Evolutionary conservation across 2,329 filamentous ascomycete genomes (phyloP).

Genomic region (Ramularia collo-cygni): DNA sequence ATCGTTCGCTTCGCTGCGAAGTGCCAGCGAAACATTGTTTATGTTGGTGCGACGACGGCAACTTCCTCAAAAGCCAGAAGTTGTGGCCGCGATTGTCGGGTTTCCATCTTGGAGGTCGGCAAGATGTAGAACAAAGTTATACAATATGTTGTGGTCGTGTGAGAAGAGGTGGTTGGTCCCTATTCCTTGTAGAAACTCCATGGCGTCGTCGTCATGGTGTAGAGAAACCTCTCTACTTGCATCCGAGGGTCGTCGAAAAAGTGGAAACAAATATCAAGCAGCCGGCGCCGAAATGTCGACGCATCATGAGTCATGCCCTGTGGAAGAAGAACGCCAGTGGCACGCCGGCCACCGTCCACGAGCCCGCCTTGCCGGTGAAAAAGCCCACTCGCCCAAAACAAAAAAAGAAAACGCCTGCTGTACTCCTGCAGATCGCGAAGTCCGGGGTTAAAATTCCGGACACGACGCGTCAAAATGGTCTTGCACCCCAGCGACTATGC

Average conservation of each 20-base stretch:
- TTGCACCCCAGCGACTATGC: slow-evolving; percentile 19
- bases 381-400: slow-evolving; percentile 9
- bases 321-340: slow-evolving; percentile 19
- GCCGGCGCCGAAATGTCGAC: slow-evolving; percentile 25
- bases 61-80: slow-evolving; percentile 14
- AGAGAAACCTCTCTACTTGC: too few species aligned
- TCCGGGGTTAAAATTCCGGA: too few species aligned
- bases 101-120: slow-evolving; percentile 18
- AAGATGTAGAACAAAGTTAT: slow-evolving; percentile 10
- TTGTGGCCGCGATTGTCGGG: slow-evolving; percentile 9
- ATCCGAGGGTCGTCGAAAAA: not conserved
- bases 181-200: not conserved
- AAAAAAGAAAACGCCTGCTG: slow-evolving; percentile 12
- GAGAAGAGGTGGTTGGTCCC: not conserved
- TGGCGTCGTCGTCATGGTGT: not conserved
- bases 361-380: slow-evolving; percentile 13
- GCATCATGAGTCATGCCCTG: slow-evolving; percentile 23
- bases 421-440: slow-evolving; percentile 20
- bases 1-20: slow-evolving; percentile 13
- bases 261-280: slow-evolving; percentile 1
- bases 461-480: slow-evolving; percentile 10
- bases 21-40: slow-evolving; percentile 9
- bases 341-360: slow-evolving; percentile 21
- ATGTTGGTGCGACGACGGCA: slow-evolving; percentile 3
- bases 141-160: slow-evolving; percentile 1